Evolutionary conservation across 2,329 filamentous ascomycete species (phyloP).

Genomic region (Penicillium sclerotiorum): DNA sequence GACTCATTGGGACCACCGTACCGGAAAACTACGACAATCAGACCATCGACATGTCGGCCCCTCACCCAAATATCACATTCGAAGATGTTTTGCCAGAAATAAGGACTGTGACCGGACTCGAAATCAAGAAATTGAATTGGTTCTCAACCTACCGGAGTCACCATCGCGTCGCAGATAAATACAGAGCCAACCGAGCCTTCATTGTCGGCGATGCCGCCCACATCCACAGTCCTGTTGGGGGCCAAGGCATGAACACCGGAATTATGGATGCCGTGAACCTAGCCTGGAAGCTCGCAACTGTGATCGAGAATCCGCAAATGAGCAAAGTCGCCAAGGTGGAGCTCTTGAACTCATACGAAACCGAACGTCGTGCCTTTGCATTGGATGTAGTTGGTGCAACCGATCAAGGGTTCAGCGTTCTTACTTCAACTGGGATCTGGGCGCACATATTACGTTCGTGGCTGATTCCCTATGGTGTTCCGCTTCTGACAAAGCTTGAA

Average conservation of each 20-base stretch:
- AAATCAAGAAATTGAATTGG: conserved; percentile 37
- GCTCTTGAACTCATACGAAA: conserved; percentile 53
- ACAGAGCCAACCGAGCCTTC: conserved; percentile 54
- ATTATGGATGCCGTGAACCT: conserved; percentile 59
- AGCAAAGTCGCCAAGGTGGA: conserved; percentile 35
- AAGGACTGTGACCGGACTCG: conserved; percentile 23
- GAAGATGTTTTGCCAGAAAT: conserved; percentile 33
- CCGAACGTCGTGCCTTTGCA: conserved; percentile 53
- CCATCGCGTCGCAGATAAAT: conserved; percentile 45
- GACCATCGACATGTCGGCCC: conserved; percentile 15
- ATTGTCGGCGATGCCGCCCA: conserved; percentile 62
- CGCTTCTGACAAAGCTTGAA: conserved; percentile 24
- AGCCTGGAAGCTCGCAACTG: conserved; percentile 57
- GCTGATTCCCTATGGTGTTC: conserved; percentile 42
- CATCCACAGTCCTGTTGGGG: conserved; percentile 58
- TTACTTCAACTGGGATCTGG: conserved; percentile 43
- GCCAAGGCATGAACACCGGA: conserved; percentile 62
- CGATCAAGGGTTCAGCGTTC: conserved; percentile 45
- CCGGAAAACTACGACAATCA: conserved; percentile 6
- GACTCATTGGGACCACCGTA: conserved; percentile 30
- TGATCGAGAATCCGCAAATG: conserved; percentile 35
- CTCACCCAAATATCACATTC: conserved; percentile 29
- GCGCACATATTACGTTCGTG: conserved; percentile 45
- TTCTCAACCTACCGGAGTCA: conserved; percentile 52
- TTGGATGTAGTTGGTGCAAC: conserved; percentile 46